Evolutionary conservation across 1,139 yeast species (phyloP), one percentile per base, ranked within the genome.

Genomic region (Diutina neorugosa): DNA sequence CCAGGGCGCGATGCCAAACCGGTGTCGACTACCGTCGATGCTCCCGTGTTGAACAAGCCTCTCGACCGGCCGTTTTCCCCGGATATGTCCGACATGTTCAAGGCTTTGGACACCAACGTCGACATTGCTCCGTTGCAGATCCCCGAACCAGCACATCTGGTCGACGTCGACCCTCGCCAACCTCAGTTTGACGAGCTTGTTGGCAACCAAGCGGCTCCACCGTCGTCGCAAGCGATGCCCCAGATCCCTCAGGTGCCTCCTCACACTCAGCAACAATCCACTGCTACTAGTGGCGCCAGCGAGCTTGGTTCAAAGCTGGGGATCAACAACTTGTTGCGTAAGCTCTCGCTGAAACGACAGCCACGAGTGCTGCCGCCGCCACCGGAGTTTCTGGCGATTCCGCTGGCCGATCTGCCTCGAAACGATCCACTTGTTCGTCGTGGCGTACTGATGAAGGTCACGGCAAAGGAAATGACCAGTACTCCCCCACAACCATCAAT

Each of bases 61-160:
- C 14, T 12, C 14, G 40, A 23, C 3, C 42, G 18, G 3, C 49
- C 40, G 8, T 27, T 27, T 19, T 31, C 25, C 21, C 49, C 40
- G 6, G 27, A 27, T 12, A n/a, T 46, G 21, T 16, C 19, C 12
- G 49, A 46, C 4, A 27, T 46, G 49, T 46, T 46, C 31, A 25
- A 16, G 21, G 37, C 49, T 2, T 27, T 46, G 40, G 49, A 46
- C 18, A 27, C 49, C 37, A 46, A 46, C 49, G 37, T 31, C 40
- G 21, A 46, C 12, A 46, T 46, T 27, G 40, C 37, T 6, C 54
- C 62, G 7, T 61, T 72, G 52, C 54, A 83, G 14, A 75, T 79
- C 61, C 90, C 90, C 9, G 84, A 82, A 59, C 87, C 82, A 58
- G 89, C 88, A 0, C 87, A 84, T 61, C 82, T 86, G 2, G 67